Conservation (phyloP, 495 filamentous ascomycete species). For the Talaromyces stipitatus region DNA sequence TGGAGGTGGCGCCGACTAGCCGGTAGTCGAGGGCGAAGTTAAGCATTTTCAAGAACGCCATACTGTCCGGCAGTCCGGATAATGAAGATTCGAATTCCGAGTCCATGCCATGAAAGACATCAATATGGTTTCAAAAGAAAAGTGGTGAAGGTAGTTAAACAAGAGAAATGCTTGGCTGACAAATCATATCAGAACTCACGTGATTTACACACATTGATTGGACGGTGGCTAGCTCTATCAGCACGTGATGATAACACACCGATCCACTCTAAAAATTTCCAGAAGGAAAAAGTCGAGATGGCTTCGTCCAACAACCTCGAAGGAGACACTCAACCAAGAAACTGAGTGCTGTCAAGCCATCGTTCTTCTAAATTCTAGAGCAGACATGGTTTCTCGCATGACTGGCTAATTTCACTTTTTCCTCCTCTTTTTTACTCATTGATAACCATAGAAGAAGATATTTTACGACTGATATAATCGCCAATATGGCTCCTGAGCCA, state of each 20-base stretch:
- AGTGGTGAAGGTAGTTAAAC: not conserved
- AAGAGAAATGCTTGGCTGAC: not conserved
- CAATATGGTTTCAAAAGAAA: not conserved
- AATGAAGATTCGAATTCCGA: not conserved
- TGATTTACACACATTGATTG: not conserved
- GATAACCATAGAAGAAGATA: conserved; percentile 11
- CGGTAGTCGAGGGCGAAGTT: not conserved
- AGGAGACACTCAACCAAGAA: conserved; percentile 8
- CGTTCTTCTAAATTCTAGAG: conserved; percentile 9
- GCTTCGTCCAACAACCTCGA: conserved; percentile 8
- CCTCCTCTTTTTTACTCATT: not conserved
- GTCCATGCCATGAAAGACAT: not conserved
- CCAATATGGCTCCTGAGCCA: conserved; percentile 35
- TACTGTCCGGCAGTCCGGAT: not conserved
- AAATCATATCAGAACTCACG: not conserved
- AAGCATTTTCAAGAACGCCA: not conserved
- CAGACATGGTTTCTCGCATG: conserved; percentile 7
- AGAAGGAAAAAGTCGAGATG: not conserved
- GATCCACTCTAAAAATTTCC: conserved; percentile 46
- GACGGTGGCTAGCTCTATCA: conserved; percentile 22
- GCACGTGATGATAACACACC: conserved; percentile 38
- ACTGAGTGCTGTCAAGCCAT: conserved; percentile 16
- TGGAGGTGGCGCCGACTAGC: not conserved
- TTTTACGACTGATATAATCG: conserved; percentile 1
- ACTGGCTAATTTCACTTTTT: not conserved